Evolutionary conservation across 176 grass and related monocot species (phyloP).

Genomic region (Alloteropsis semialata): DNA sequence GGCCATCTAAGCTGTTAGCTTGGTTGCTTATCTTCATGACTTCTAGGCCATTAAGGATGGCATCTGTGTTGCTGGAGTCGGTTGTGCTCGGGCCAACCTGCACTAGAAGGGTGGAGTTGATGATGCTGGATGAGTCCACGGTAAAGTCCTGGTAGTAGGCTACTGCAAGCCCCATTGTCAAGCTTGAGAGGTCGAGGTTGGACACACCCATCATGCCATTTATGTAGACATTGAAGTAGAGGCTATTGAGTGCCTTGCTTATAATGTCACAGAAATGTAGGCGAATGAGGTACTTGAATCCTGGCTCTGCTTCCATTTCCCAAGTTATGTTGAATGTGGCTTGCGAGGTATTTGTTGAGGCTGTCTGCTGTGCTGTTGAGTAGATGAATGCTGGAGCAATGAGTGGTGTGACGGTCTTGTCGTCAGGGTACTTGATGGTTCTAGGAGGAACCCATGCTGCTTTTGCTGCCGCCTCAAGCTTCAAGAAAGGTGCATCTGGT

Average conservation of each 20-base stretch:
- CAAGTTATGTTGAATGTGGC: conserved; percentile 87
- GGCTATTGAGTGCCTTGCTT: conserved; percentile 77
- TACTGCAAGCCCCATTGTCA: conserved; percentile 76
- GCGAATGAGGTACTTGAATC: conserved; percentile 75
- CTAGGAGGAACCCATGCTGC: conserved; percentile 54
- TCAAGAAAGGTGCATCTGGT: conserved; percentile 67
- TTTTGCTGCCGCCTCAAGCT: conserved; percentile 47
- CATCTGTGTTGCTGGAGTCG: conserved; percentile 47
- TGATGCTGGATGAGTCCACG: conserved; percentile 68
- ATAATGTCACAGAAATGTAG: conserved; percentile 92
- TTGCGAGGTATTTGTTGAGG: conserved; percentile 55
- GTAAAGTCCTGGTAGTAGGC: conserved; percentile 79
- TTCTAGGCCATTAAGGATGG: conserved; percentile 92
- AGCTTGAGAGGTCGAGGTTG: conserved; percentile 68
- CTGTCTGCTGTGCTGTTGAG: conserved; percentile 72
- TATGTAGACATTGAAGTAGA: conserved; percentile 88
- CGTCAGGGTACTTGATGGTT: conserved; percentile 76
- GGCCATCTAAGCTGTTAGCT: conserved; percentile 75
- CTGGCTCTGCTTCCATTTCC: conserved; percentile 62
- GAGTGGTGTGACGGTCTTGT: conserved; percentile 56
- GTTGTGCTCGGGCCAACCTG: conserved; percentile 60
- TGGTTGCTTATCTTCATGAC: conserved; percentile 93
- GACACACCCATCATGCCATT: conserved; percentile 71
- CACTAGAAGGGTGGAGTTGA: conserved; percentile 69
- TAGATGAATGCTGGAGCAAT: conserved; percentile 75